Evolutionary conservation across 2,329 filamentous ascomycete species (phyloP).

Genomic region (Ascochyta koolunga): DNA sequence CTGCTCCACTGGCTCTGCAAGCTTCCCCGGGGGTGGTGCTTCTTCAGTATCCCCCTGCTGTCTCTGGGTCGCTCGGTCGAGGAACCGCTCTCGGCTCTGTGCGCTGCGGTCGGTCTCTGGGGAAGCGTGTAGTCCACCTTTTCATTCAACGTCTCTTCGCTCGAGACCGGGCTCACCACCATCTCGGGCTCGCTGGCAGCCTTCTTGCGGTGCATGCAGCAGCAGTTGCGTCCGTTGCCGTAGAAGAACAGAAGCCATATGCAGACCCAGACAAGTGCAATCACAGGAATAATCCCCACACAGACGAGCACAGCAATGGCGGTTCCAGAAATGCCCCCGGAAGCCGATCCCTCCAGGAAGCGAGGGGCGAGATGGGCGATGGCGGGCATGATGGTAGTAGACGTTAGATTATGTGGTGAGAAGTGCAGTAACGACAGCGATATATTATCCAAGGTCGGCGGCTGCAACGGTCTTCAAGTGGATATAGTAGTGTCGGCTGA

Average conservation of each 20-base stretch:
- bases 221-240: slow-evolving; percentile 30
- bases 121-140: slow-evolving; percentile 22
- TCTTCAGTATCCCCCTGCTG: slow-evolving; percentile 10
- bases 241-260: slow-evolving; percentile 39
- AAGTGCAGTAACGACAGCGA: neutral
- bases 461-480: slow-evolving; percentile 13
- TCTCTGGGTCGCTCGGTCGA: slow-evolving; percentile 12
- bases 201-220: slow-evolving; percentile 32
- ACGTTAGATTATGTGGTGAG: neutral
- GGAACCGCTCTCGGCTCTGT: slow-evolving; percentile 24
- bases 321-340: slow-evolving; percentile 21
- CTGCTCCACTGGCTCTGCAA: slow-evolving; percentile 25
- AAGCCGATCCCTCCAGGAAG: slow-evolving; percentile 14
- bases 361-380: slow-evolving; percentile 23
- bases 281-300: slow-evolving; percentile 32
- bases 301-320: slow-evolving; percentile 34
- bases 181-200: slow-evolving; percentile 8
- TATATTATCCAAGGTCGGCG: slow-evolving; percentile 8
- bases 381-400: slow-evolving; percentile 23
- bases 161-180: slow-evolving; percentile 2
- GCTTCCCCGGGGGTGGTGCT: slow-evolving; percentile 12
- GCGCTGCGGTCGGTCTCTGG: slow-evolving; percentile 12
- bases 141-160: slow-evolving; percentile 19
- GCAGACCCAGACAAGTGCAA: slow-evolving; percentile 32
- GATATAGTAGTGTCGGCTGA: slow-evolving; percentile 13